Conservation (phyloP, 2,329 filamentous ascomycete species). For the Pseudophaeomoniella oleicola region DNA sequence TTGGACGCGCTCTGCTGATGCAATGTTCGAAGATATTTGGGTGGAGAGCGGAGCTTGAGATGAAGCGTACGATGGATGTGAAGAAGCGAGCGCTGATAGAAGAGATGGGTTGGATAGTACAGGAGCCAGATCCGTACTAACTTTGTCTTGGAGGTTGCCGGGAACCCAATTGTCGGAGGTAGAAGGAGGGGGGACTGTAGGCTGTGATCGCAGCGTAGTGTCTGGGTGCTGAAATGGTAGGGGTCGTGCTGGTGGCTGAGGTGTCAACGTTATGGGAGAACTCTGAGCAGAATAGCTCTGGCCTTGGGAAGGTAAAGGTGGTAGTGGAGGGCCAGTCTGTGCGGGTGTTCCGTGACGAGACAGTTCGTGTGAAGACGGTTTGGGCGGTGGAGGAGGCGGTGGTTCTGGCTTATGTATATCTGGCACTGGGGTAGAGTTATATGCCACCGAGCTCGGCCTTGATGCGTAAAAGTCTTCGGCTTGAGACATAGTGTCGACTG, state of each 20-base stretch:
- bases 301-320: constrained; percentile 8
- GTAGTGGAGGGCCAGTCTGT: constrained; percentile 8
- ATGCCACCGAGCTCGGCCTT: background rate
- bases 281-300: constrained; percentile 5
- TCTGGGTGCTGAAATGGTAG: constrained; percentile 33
- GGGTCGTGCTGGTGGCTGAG: constrained; percentile 61
- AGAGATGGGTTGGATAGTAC: constrained; percentile 58
- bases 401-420: constrained; percentile 29
- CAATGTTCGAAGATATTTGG: constrained; percentile 56
- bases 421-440: background rate
- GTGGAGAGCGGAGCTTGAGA: constrained; percentile 51
- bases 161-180: constrained; percentile 9
- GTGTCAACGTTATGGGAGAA: constrained; percentile 24
- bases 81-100: constrained; percentile 60
- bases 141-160: constrained; percentile 6
- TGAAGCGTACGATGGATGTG: constrained; percentile 56
- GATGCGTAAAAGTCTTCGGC: background rate
- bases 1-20: constrained; percentile 40
- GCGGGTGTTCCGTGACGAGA: constrained; percentile 53
- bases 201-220: constrained; percentile 9
- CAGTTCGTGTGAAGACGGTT: constrained; percentile 53
- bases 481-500: background rate
- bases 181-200: constrained; percentile 9
- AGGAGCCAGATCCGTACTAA: constrained; percentile 45
- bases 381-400: constrained; percentile 58